Conservation (phyloP, 768 basidiomycete genomes). For the Kwoniella dendrophila region DNA sequence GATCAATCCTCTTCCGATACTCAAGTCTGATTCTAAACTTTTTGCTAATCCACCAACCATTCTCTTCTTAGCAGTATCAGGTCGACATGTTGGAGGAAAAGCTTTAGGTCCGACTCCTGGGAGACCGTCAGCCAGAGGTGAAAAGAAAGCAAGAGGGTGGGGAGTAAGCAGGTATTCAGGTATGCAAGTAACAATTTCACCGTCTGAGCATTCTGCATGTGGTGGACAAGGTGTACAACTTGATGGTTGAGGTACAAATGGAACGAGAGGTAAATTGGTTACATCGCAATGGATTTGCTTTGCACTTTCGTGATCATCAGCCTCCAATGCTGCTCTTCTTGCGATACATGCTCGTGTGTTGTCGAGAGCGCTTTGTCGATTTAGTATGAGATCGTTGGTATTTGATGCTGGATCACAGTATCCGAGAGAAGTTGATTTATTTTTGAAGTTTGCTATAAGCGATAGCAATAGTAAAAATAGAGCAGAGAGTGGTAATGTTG, state of each 20-base stretch:
- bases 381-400: constrained; percentile 47
- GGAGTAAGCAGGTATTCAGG: constrained; percentile 53
- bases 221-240: constrained; percentile 57
- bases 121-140: constrained; percentile 41
- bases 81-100: constrained; percentile 53
- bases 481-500: constrained; percentile 36
- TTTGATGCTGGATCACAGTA: constrained; percentile 55
- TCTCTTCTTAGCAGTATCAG: constrained; percentile 57
- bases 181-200: constrained; percentile 51
- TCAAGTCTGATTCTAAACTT: constrained; percentile 45
- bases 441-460: constrained; percentile 41
- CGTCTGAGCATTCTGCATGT: constrained; percentile 54
- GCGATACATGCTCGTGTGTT: constrained; percentile 38
- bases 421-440: constrained; percentile 46
- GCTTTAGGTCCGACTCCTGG: constrained; percentile 50
- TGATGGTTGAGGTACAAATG: constrained; percentile 44
- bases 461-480: constrained; percentile 40
- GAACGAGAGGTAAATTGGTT: constrained; percentile 48
- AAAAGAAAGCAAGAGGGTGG: constrained; percentile 31
- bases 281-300: constrained; percentile 44
- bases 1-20: constrained; percentile 50
- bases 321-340: constrained; percentile 26
- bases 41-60: constrained; percentile 52
- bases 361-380: constrained; percentile 32
- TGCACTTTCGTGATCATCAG: constrained; percentile 22